Conservation (phyloP, 2,329 filamentous ascomycete species). For the Emmonsiellopsis sp. region DNA sequence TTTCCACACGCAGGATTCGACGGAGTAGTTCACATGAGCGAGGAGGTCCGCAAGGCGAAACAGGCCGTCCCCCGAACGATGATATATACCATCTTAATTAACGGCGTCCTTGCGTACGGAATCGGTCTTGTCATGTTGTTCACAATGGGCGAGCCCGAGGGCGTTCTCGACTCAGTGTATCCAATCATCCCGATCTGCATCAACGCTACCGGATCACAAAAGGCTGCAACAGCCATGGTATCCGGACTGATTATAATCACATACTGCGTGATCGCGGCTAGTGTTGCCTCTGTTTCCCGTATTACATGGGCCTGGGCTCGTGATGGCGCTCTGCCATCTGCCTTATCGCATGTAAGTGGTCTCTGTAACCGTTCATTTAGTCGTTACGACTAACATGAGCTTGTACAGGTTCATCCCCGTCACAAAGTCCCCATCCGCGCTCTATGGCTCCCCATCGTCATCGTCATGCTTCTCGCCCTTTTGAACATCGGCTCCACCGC, state of each 20-base stretch:
- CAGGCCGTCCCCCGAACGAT: constrained; percentile 37
- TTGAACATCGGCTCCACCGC: constrained; percentile 32
- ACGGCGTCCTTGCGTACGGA: constrained; percentile 31
- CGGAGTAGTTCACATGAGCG: constrained; percentile 39
- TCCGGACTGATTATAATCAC: constrained; percentile 28
- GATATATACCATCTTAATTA: constrained; percentile 34
- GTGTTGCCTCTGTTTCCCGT: constrained; percentile 39
- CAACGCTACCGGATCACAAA: constrained; percentile 30
- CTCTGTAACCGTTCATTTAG: not conserved
- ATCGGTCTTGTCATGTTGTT: constrained; percentile 36
- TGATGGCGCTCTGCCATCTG: constrained; percentile 37
- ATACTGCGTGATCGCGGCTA: constrained; percentile 31
- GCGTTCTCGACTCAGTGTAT: constrained; percentile 23
- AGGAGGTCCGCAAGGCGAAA: constrained; percentile 36
- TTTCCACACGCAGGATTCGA: constrained; percentile 31
- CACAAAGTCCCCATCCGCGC: constrained; percentile 28
- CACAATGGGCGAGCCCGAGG: constrained; percentile 32
- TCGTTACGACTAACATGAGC: constrained; percentile 3
- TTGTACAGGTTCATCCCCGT: constrained; percentile 21
- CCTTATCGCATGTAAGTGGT: constrained; percentile 21
- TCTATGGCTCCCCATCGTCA: constrained; percentile 22
- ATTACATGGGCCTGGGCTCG: constrained; percentile 42
- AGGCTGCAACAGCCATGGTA: constrained; percentile 32
- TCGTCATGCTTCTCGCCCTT: constrained; percentile 25
- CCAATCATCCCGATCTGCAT: constrained; percentile 36